These are phyloP conservation scores for Colletotrichum gloeosporioides DNA, from an alignment of 2,329 filamentous ascomycete species.

Conservation along the genomic window DNA sequence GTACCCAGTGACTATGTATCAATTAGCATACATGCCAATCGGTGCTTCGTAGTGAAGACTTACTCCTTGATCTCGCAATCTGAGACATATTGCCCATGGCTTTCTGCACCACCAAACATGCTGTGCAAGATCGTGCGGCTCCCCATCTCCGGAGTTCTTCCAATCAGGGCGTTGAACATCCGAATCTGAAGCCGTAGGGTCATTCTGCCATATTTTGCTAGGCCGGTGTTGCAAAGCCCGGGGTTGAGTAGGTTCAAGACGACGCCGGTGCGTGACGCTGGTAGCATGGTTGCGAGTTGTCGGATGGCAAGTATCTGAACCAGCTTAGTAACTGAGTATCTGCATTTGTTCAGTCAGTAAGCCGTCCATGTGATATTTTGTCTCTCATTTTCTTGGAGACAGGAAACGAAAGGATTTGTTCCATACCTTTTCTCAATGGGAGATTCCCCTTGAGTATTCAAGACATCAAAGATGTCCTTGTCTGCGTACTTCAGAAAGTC, in stretches of 20 bases:
- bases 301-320: background rate
- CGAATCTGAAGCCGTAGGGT: background rate
- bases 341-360: background rate
- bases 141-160: background rate
- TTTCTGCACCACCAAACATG: background rate
- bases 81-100: background rate
- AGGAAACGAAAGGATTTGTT: too few species aligned
- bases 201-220: background rate
- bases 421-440: background rate
- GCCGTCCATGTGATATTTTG: too few species aligned
- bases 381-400: too few species aligned
- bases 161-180: background rate
- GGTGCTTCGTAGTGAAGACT: background rate
- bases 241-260: background rate
- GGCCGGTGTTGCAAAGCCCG: background rate
- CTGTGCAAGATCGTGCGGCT: background rate
- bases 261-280: background rate
- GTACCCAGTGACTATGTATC: background rate
- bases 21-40: background rate
- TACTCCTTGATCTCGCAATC: background rate
- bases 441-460: background rate
- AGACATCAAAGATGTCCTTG: background rate
- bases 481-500: background rate
- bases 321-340: background rate
- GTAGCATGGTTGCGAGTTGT: background rate